phyloP scores from a whole-genome alignment of 1,139 yeast species.

The Kurtzmaniella quercitrusa region DNA sequence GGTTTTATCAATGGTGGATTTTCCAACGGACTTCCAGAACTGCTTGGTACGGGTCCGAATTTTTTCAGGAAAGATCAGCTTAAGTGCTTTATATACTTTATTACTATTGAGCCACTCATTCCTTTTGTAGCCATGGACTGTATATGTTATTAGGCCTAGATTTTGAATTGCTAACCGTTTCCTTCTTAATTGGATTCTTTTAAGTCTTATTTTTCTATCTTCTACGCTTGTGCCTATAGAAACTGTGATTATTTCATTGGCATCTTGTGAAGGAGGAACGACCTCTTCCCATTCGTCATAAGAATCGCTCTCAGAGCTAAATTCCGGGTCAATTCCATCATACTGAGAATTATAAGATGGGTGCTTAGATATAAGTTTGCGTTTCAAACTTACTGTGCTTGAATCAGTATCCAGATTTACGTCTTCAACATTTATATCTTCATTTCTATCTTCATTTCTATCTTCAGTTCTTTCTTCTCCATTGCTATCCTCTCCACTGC shows the following conservation, averaged over 20 bases:
- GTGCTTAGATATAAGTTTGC: background rate
- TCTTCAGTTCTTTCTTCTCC: too few relatives aligned
- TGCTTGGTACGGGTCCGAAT: conserved; percentile 16
- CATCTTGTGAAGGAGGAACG: conserved; percentile 8
- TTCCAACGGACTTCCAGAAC: conserved; percentile 4
- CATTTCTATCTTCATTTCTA: too few relatives aligned
- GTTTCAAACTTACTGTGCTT: background rate
- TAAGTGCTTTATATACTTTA: conserved; percentile 20
- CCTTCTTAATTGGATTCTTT: conserved; percentile 4
- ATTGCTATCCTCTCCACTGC: background rate
- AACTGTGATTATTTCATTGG: background rate
- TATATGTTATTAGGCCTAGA: conserved; percentile 23
- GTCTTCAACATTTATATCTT: too few relatives aligned
- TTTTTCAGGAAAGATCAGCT: conserved; percentile 23
- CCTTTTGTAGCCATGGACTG: conserved; percentile 20
- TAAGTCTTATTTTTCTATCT: background rate
- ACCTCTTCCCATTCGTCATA: conserved; percentile 22
- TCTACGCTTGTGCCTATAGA: background rate
- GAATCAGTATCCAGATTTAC: background rate
- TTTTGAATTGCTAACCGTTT: conserved; percentile 18
- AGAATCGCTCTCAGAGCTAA: conserved; percentile 7
- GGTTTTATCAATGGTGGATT: background rate
- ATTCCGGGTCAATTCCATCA: conserved; percentile 4
- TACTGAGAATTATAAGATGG: conserved; percentile 1
- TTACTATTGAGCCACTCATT: conserved; percentile 20